Evolutionary conservation across 2,329 filamentous ascomycete genomes (phyloP).

Genomic region (Diaporthe vaccinii): DNA sequence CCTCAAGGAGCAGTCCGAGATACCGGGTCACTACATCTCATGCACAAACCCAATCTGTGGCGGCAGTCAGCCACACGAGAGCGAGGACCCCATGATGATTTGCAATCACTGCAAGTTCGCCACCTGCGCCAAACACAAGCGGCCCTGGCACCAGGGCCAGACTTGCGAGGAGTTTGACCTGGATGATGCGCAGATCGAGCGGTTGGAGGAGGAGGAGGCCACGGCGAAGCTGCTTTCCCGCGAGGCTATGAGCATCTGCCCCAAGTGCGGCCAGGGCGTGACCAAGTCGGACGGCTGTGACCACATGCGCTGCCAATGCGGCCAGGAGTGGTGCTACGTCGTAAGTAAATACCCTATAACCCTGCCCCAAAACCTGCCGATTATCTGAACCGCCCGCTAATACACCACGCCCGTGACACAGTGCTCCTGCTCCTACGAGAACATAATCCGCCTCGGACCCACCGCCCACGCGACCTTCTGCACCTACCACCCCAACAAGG

Average conservation of each 20-base stretch:
- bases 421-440: constrained; percentile 39
- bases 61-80: constrained; percentile 36
- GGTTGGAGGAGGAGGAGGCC: constrained; percentile 40
- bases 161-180: constrained; percentile 37
- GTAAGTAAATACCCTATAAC: neutral
- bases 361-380: neutral
- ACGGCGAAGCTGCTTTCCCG: constrained; percentile 35
- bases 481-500: constrained; percentile 41
- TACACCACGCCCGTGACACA: neutral
- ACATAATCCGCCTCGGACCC: constrained; percentile 34
- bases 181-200: constrained; percentile 38
- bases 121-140: constrained; percentile 38
- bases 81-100: constrained; percentile 28
- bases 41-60: constrained; percentile 38
- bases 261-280: constrained; percentile 39
- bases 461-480: constrained; percentile 39
- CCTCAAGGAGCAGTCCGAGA: constrained; percentile 38
- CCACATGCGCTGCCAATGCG: constrained; percentile 39
- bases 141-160: constrained; percentile 38
- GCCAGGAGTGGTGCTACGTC: constrained; percentile 38
- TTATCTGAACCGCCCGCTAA: neutral
- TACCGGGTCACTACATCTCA: constrained; percentile 39
- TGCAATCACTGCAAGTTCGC: constrained; percentile 35
- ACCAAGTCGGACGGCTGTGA: constrained; percentile 39
- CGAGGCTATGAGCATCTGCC: constrained; percentile 38